These are phyloP conservation scores for Candida dubliniensis DNA, from an alignment of 1,139 yeast genomes.

Conservation along the genomic window DNA sequence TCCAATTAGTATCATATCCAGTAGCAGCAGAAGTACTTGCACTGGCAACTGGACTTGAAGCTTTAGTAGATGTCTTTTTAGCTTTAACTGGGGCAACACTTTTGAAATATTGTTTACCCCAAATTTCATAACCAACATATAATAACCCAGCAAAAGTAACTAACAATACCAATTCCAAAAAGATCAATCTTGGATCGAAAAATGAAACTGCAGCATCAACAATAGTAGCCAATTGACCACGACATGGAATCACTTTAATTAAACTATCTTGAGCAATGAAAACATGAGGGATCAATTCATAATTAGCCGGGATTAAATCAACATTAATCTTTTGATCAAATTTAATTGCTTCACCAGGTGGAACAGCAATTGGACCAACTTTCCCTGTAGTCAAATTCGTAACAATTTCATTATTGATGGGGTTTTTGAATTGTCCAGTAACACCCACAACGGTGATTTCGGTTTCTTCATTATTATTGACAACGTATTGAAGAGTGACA, in stretches of 20 bases:
- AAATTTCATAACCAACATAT: slow-evolving; percentile 47
- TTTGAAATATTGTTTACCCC: slow-evolving; percentile 43
- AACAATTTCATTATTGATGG: slow-evolving; percentile 48
- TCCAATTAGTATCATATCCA: slow-evolving; percentile 33
- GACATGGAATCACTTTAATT: slow-evolving; percentile 57
- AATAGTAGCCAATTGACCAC: slow-evolving; percentile 58
- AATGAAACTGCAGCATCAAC: slow-evolving; percentile 67
- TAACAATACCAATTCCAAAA: slow-evolving; percentile 57
- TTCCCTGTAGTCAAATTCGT: slow-evolving; percentile 67
- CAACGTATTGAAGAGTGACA: slow-evolving; percentile 52
- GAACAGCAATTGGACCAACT: slow-evolving; percentile 60
- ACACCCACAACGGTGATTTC: slow-evolving; percentile 63
- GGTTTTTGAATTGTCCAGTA: slow-evolving; percentile 68
- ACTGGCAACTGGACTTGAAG: slow-evolving; percentile 25
- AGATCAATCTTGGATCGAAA: slow-evolving; percentile 70
- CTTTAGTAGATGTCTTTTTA: slow-evolving; percentile 21
- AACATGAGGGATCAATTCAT: slow-evolving; percentile 60
- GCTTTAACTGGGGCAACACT: slow-evolving; percentile 38
- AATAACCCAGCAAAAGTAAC: slow-evolving; percentile 51
- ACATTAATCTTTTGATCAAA: slow-evolving; percentile 59
- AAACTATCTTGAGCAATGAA: slow-evolving; percentile 54
- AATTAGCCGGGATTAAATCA: slow-evolving; percentile 58
- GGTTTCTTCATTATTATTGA: slow-evolving; percentile 57
- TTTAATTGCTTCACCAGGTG: slow-evolving; percentile 46
- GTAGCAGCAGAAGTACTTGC: slow-evolving; percentile 31